phyloP scores from a whole-genome alignment of 305 asterid species.

The Fraxinus sp. region DNA sequence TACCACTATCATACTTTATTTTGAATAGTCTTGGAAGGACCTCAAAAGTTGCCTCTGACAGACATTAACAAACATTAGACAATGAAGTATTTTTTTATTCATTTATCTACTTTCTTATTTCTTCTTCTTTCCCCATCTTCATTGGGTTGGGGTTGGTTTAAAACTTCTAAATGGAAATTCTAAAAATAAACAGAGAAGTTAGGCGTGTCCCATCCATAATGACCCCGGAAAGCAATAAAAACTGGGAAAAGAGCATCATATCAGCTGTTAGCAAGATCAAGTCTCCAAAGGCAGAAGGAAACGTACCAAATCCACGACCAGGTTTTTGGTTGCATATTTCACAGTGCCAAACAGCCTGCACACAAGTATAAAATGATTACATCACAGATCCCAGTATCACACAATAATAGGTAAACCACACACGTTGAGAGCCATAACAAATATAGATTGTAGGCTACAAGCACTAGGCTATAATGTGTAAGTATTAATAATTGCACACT shows the following conservation, averaged over 20 bases:
- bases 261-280: neutral
- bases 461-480: neutral
- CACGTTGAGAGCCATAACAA: neutral
- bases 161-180: neutral
- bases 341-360: slow-evolving; percentile 90
- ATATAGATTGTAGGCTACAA: neutral
- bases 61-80: neutral
- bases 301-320: slow-evolving; percentile 84
- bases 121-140: neutral
- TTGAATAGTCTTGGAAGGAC: slow-evolving; percentile 48
- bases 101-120: neutral
- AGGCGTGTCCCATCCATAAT: neutral
- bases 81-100: neutral
- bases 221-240: neutral
- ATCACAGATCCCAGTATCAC: neutral
- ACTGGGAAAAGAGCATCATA: neutral
- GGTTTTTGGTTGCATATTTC: slow-evolving; percentile 81
- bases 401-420: neutral
- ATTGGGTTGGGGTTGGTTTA: neutral
- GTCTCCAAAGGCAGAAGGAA: slow-evolving; percentile 11
- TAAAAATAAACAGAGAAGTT: neutral
- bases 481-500: slow-evolving; percentile 16
- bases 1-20: slow-evolving; percentile 45
- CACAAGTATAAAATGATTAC: neutral
- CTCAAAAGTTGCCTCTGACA: slow-evolving; percentile 46